phyloP scores from a whole-genome alignment of 306 rosid species.

The Cucumis cinereus region DNA sequence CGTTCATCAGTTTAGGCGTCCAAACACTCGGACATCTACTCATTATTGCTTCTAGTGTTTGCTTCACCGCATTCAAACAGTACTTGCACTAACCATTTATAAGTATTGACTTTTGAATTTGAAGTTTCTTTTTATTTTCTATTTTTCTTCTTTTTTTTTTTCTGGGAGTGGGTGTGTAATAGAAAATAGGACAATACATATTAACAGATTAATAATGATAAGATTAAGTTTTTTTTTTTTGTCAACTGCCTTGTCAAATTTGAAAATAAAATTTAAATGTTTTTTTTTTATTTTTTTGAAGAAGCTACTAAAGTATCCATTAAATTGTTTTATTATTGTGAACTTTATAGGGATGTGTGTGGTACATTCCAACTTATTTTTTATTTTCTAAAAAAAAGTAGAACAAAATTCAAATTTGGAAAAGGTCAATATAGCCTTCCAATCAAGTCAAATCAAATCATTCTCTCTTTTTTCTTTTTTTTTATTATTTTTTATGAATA shows the following conservation, averaged over 20 bases:
- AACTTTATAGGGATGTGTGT: neutral
- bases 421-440: neutral
- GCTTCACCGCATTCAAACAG: too few relatives aligned
- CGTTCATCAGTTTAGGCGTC: too few relatives aligned
- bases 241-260: neutral
- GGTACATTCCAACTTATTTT: neutral
- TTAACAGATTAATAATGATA: neutral
- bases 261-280: neutral
- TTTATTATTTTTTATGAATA: neutral
- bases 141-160: too few relatives aligned
- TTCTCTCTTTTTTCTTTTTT: neutral
- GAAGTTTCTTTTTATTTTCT: neutral
- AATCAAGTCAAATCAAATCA: neutral
- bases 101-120: neutral
- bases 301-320: neutral
- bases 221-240: neutral
- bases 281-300: neutral
- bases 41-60: too few relatives aligned
- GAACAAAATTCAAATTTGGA: neutral
- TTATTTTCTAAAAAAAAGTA: neutral
- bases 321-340: neutral
- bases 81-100: too few relatives aligned
- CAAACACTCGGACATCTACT: too few relatives aligned
- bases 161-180: neutral
- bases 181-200: neutral